Evolutionary conservation across 2,329 filamentous ascomycete species (phyloP).

Genomic region (Aspergillus neoniger): DNA sequence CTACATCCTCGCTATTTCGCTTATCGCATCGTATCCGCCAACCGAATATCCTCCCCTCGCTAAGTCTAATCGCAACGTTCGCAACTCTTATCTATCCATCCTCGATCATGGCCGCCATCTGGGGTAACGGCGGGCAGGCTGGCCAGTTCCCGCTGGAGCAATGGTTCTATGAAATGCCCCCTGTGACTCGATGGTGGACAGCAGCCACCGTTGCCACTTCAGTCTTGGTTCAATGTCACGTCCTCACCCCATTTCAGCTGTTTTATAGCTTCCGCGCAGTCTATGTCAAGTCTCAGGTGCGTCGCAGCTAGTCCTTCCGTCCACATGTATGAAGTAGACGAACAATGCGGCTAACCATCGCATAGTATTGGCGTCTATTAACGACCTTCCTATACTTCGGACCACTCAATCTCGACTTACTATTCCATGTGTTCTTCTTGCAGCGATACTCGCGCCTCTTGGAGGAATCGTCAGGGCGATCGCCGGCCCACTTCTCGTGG

Average conservation of each 20-base stretch:
- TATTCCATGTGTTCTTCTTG: constrained; percentile 98
- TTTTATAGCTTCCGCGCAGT: constrained; percentile 96
- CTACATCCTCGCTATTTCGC: not conserved
- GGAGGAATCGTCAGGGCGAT: constrained; percentile 90
- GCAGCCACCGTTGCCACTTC: constrained; percentile 86
- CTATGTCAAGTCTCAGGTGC: constrained; percentile 86
- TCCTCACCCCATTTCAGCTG: constrained; percentile 89
- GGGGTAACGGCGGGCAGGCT: constrained; percentile 49
- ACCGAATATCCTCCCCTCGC: not conserved
- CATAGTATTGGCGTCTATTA: constrained; percentile 90
- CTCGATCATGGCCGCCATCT: constrained; percentile 44
- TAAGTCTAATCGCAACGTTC: not conserved
- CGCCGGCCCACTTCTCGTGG: constrained; percentile 93
- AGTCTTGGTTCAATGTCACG: constrained; percentile 86
- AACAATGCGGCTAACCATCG: constrained; percentile 14
- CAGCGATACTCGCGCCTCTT: constrained; percentile 93
- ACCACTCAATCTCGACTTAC: constrained; percentile 85
- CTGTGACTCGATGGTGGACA: constrained; percentile 96
- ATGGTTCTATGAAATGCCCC: constrained; percentile 99
- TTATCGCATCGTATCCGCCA: not conserved
- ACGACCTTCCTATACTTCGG: constrained; percentile 98
- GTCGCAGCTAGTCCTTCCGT: constrained; percentile 29
- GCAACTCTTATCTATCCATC: not conserved
- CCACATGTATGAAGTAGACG: not conserved
- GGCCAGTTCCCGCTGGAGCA: constrained; percentile 80